These are phyloP conservation scores for Candida nanaspora DNA, from an alignment of 805 yeast species.

Conservation along the genomic window DNA sequence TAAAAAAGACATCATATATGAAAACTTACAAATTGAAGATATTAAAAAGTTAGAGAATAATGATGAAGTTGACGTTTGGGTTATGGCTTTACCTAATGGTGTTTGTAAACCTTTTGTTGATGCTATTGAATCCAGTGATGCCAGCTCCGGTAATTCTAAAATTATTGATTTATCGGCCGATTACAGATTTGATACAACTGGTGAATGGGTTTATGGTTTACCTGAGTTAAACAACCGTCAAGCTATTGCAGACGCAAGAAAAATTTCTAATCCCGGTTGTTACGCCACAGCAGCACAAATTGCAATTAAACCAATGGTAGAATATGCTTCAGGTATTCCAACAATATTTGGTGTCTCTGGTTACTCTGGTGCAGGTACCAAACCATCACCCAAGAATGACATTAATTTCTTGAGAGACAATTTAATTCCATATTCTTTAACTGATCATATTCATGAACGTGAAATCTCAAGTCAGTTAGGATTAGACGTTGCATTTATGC, in stretches of 20 bases:
- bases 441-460: conserved; percentile 95
- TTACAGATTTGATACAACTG: conserved; percentile 84
- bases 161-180: conserved; percentile 94
- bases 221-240: conserved; percentile 82
- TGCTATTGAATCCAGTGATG: conserved; percentile 58
- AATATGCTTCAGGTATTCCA: conserved; percentile 65
- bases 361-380: conserved; percentile 98
- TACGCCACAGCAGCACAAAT: conserved; percentile 98
- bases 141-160: conserved; percentile 53
- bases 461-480: conserved; percentile 85
- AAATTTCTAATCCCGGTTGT: conserved; percentile 96
- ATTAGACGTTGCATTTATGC: conserved; percentile 76
- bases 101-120: conserved; percentile 86
- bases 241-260: conserved; percentile 60
- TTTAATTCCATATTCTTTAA: conserved; percentile 88
- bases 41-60: conserved; percentile 69
- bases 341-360: conserved; percentile 94
- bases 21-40: conserved; percentile 83
- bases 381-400: conserved; percentile 96
- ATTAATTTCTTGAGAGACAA: conserved; percentile 66
- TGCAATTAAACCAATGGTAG: conserved; percentile 81
- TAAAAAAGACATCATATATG: conserved; percentile 72
- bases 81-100: conserved; percentile 98
- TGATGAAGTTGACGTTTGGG: conserved; percentile 89
- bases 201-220: conserved; percentile 89